Base-by-base conservation (phyloP, 306 rosid genomes). In the Sechiopsis laciniata region DNA sequence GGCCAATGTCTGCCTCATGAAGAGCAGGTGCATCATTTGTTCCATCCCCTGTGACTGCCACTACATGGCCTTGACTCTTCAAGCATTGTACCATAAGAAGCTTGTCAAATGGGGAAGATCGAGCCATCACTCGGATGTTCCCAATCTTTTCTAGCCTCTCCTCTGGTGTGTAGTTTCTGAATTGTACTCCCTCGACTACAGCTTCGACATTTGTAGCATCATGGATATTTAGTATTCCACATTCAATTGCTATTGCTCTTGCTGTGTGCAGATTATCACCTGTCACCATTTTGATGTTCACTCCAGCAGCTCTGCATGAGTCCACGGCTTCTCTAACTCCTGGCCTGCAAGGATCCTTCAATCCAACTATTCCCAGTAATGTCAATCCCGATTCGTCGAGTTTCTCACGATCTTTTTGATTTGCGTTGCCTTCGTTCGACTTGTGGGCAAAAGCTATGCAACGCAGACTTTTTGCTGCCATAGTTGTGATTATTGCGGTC, bases 31-130 rank as follows among this genome's bases (percentile, higher is more conserved):
- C 80, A 10, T 78, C 80, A 21, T 78, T 71, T 24, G 80, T 77
- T 20, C 80, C 80, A 50, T 77, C 80, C 13, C 80, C 76, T 17
- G 80, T 77, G 32, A 77, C 80, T 77, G 80, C 80, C 19, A 77
- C 80, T 11, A 77, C 80, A 52, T 71, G 76, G 26, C 80, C 80
- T 59, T 58, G 55, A 10, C 61, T 55, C 76, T 77, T 77, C 76
- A 70, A 71, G 64, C 76, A 70, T 3, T 70, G 80, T n/a, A 77
- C 80, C 80, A 77, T 77, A 1, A 56, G 56, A 26, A 77, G 80
- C 56, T 77, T 78, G 56, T 78, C 80, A 19, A 78, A 35, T 10
- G 72, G 80, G 66, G 80, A 72, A 19, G 80, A 72, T 73, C 76
- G 35, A n/a, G 73, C 80, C 80, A 78, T 78, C 48, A 78, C 80